Percentiles rank a stretch among this genome's conserved stretches.
Conservation (phyloP, 1,284 basidiomycete genomes). For the Microbotryum saponariae region DNA sequence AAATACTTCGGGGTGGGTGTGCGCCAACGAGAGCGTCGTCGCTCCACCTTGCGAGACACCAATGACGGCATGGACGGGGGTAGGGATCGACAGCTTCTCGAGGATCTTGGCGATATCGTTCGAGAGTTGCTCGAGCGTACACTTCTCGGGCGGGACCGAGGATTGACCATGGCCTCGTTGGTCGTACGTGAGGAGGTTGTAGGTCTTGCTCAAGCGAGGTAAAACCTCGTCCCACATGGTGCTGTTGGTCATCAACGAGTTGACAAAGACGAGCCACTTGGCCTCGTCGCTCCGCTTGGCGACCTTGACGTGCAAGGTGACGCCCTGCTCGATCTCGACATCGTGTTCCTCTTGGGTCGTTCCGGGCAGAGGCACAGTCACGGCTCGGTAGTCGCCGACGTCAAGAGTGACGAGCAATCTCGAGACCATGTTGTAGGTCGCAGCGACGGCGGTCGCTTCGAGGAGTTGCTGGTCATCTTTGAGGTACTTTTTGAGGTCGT, state of each 20-base stretch:
- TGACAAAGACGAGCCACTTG: conserved; percentile 44
- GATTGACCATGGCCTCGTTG: conserved; percentile 45
- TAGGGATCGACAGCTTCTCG: conserved; percentile 37
- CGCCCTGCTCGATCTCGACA: conserved; percentile 31
- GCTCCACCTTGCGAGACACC: conserved; percentile 47
- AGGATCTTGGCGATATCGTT: conserved; percentile 43
- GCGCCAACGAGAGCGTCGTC: conserved; percentile 42
- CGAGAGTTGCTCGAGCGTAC: conserved; percentile 41
- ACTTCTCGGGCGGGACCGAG: conserved; percentile 38
- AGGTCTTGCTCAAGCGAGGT: conserved; percentile 38
- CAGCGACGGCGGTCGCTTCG: conserved; percentile 42
- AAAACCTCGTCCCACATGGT: conserved; percentile 44
- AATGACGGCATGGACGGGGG: conserved; percentile 40
- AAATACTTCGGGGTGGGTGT: conserved; percentile 39
- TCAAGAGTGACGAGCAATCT: conserved; percentile 44
- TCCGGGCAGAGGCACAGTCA: conserved; percentile 36
- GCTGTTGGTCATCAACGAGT: conserved; percentile 45
- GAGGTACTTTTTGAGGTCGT: conserved; percentile 38
- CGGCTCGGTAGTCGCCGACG: conserved; percentile 41
- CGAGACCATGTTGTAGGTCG: conserved; percentile 46
- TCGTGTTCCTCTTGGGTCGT: conserved; percentile 26
- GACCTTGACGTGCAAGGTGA: conserved; percentile 28
- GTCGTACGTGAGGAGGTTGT: conserved; percentile 44
- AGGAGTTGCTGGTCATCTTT: conserved; percentile 40
- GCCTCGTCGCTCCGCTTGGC: conserved; percentile 23